phyloP scores from a whole-genome alignment of 257 asterid species.

The Jacaranda copaia region DNA sequence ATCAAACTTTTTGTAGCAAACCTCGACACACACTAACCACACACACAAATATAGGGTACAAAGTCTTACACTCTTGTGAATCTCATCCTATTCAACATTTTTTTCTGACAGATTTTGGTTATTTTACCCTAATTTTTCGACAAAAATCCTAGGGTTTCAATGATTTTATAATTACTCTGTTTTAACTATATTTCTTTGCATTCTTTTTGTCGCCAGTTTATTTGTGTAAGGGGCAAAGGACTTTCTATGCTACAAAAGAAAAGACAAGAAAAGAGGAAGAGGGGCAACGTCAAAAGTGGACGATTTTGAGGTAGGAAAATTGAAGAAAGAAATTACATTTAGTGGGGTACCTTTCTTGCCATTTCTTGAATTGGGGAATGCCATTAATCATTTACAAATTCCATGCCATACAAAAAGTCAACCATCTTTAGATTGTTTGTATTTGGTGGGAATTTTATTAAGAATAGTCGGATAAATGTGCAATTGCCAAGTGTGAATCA shows the following conservation, averaged over 20 bases:
- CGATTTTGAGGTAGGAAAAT: neutral
- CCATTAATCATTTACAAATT: constrained; percentile 19
- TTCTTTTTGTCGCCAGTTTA: constrained; percentile 42
- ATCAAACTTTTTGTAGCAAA: too few relatives aligned
- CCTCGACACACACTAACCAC: too few relatives aligned
- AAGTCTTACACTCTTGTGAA: too few relatives aligned
- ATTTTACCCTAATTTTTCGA: too few relatives aligned
- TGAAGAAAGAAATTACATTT: neutral
- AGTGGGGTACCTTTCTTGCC: neutral
- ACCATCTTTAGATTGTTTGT: neutral
- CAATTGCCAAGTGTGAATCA: too few relatives aligned
- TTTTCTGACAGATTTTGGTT: too few relatives aligned
- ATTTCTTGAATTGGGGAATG: constrained; percentile 1
- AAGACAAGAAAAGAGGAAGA: constrained; percentile 30
- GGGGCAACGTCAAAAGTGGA: neutral
- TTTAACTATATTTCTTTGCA: too few relatives aligned
- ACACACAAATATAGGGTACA: too few relatives aligned
- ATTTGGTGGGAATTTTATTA: neutral
- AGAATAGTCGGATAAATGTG: too few relatives aligned
- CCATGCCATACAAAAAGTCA: constrained; percentile 23
- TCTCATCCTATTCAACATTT: too few relatives aligned
- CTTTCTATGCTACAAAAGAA: constrained; percentile 41
- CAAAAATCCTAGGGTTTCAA: too few relatives aligned
- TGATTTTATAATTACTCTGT: too few relatives aligned
- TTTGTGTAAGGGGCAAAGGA: constrained; percentile 34